phyloP scores from a whole-genome alignment of 805 yeast species.

The Suhomyces xylopsoci region DNA sequence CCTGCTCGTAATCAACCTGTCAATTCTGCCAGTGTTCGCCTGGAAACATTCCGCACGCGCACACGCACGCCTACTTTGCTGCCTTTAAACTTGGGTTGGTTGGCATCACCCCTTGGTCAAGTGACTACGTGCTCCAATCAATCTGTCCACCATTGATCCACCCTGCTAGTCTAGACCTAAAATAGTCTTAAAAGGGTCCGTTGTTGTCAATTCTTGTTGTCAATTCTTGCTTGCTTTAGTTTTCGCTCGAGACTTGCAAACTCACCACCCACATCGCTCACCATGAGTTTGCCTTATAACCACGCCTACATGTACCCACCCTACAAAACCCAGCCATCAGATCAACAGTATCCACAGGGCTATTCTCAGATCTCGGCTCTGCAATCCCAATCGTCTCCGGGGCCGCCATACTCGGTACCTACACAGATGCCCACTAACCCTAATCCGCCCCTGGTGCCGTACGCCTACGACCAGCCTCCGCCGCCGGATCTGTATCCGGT shows the following conservation, averaged over 20 bases:
- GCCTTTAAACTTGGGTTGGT: neutral
- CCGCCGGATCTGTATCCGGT: neutral
- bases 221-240: neutral
- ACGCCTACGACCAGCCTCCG: neutral
- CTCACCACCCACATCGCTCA: neutral
- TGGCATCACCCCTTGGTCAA: neutral
- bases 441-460: neutral
- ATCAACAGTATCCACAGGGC: neutral
- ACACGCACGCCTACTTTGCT: neutral
- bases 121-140: neutral
- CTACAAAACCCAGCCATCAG: neutral
- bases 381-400: neutral
- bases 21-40: neutral
- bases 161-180: neutral
- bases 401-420: neutral
- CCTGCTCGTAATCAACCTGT: neutral
- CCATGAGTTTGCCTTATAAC: conserved; percentile 6
- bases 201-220: neutral
- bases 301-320: conserved; percentile 4
- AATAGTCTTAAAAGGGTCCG: neutral
- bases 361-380: neutral
- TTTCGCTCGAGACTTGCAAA: neutral
- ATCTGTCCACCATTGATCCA: neutral
- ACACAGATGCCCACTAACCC: neutral
- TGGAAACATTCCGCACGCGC: neutral